A percentile compares a stretch with the other conserved stretches of the same genome.
Conservation (phyloP, 2,329 filamentous ascomycete species). For the Cadophora sp. region DNA sequence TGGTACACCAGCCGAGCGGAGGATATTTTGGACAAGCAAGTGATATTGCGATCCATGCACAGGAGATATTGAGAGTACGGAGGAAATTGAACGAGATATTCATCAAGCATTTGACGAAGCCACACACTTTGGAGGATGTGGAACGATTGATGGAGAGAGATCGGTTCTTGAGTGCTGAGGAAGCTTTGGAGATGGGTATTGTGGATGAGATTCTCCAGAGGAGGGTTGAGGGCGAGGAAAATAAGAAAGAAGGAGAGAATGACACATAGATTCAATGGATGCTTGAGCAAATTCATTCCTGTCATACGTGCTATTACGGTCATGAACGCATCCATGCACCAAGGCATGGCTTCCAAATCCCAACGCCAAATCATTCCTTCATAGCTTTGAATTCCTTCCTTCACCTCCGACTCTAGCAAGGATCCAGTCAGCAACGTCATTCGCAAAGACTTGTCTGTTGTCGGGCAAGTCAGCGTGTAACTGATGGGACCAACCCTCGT, state of each 20-base stretch:
- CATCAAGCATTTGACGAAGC: conserved; percentile 81
- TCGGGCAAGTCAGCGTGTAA: conserved; percentile 62
- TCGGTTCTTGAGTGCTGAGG: conserved; percentile 88
- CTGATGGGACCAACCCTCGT: conserved; percentile 82
- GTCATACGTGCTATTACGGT: not conserved
- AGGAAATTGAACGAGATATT: conserved; percentile 92
- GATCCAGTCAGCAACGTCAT: conserved; percentile 72
- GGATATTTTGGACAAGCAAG: conserved; percentile 69
- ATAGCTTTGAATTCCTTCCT: conserved; percentile 28
- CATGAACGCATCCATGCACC: not conserved
- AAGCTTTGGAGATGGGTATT: conserved; percentile 89
- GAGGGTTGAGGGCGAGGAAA: conserved; percentile 49
- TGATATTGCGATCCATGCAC: conserved; percentile 96
- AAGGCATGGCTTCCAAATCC: conserved; percentile 1
- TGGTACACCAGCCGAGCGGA: conserved; percentile 95
- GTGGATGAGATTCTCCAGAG: conserved; percentile 86
- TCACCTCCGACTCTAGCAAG: conserved; percentile 49
- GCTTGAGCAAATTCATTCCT: conserved; percentile 9
- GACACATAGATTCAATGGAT: conserved; percentile 17
- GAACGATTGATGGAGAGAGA: conserved; percentile 97
- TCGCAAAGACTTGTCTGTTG: conserved; percentile 49
- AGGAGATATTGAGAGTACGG: conserved; percentile 89
- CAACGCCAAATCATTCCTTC: conserved; percentile 10
- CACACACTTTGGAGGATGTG: conserved; percentile 81
- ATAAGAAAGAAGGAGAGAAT: conserved; percentile 27